Evolutionary conservation across 345 rosid species (phyloP).

Genomic region (Anacardium occidentale): DNA sequence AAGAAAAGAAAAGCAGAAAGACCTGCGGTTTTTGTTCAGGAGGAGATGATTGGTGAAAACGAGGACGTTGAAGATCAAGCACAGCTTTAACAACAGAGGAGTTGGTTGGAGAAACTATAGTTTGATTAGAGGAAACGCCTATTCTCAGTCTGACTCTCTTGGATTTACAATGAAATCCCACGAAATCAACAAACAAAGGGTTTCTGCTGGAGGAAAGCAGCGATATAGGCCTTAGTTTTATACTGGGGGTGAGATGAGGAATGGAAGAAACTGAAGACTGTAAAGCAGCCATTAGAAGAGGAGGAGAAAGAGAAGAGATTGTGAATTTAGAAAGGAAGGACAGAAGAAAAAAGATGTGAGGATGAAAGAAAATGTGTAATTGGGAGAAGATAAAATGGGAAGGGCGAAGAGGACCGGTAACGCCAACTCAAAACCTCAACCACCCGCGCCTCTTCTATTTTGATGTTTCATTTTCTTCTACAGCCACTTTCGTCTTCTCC

Average conservation of each 20-base stretch:
- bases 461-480: background rate
- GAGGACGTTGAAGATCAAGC: conserved; percentile 40
- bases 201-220: conserved; percentile 36
- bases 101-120: conserved; percentile 24
- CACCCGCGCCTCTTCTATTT: conserved; percentile 46
- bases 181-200: conserved; percentile 64
- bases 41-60: conserved; percentile 15
- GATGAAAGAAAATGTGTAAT: conserved; percentile 30
- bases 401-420: conserved; percentile 27
- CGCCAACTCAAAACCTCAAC: conserved; percentile 19
- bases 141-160: conserved; percentile 48
- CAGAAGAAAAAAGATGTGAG: conserved; percentile 24
- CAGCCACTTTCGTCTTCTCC: background rate
- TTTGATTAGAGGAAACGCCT: conserved; percentile 31
- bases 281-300: conserved; percentile 35
- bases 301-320: conserved; percentile 4
- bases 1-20: background rate
- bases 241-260: conserved; percentile 41
- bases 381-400: conserved; percentile 37
- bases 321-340: conserved; percentile 1
- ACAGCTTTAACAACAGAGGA: conserved; percentile 48
- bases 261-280: conserved; percentile 50
- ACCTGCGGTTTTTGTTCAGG: conserved; percentile 48
- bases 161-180: conserved; percentile 52
- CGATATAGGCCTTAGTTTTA: conserved; percentile 46